Conservation (phyloP, 1,139 yeast species). For the Blastobotrys raffinosifermentans region DNA sequence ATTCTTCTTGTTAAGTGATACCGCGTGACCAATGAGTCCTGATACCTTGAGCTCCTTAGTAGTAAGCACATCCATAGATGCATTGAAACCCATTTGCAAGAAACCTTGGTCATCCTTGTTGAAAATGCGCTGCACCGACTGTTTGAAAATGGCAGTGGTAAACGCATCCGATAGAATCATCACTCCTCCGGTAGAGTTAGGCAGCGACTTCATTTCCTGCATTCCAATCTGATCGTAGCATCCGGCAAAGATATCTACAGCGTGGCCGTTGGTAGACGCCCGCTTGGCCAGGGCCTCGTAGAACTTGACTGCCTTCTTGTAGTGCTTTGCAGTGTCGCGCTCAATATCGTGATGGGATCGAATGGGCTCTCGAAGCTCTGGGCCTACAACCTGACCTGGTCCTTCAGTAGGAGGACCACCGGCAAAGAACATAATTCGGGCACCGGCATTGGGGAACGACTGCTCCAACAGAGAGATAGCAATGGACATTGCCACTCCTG, state of each 20-base stretch:
- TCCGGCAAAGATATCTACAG: constrained; percentile 92
- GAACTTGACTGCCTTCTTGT: constrained; percentile 82
- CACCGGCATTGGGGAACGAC: constrained; percentile 85
- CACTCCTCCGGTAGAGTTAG: constrained; percentile 91
- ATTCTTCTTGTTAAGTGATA: constrained; percentile 49
- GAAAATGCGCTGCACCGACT: constrained; percentile 82
- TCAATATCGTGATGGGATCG: constrained; percentile 96
- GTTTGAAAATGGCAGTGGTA: constrained; percentile 94
- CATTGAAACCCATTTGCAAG: constrained; percentile 64
- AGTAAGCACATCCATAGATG: constrained; percentile 75
- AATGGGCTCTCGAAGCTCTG: constrained; percentile 89
- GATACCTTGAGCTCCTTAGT: constrained; percentile 84
- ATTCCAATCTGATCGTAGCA: constrained; percentile 98
- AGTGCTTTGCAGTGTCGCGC: constrained; percentile 84
- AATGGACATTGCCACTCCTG: constrained; percentile 87
- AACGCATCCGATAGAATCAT: constrained; percentile 89
- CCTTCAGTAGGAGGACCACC: constrained; percentile 95
- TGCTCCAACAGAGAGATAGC: constrained; percentile 80
- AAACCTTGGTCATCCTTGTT: constrained; percentile 81
- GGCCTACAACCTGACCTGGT: constrained; percentile 92
- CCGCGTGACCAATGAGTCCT: constrained; percentile 92
- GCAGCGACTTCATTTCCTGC: constrained; percentile 88
- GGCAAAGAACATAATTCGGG: constrained; percentile 82
- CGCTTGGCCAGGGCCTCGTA: constrained; percentile 75
- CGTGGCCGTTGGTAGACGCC: constrained; percentile 72